Evolutionary conservation across 2,329 filamentous ascomycete species (phyloP).

Genomic region (Fusarium siculi): DNA sequence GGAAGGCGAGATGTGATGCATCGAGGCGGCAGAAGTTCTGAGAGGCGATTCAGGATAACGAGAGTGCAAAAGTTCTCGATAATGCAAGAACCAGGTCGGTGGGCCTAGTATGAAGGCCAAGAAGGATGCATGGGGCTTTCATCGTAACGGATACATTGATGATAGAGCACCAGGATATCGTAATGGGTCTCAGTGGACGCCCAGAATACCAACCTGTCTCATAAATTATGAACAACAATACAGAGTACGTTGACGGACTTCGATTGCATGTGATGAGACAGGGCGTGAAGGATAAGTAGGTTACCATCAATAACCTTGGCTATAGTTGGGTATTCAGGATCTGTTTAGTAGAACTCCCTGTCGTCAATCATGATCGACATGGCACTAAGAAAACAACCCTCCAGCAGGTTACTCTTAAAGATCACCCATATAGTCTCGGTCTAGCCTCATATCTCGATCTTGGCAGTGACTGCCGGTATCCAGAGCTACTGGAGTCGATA

Average conservation of each 20-base stretch:
- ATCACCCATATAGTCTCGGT: neutral
- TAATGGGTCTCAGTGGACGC: neutral
- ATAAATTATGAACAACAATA: neutral
- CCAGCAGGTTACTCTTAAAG: neutral
- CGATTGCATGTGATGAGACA: slow-evolving; percentile 1
- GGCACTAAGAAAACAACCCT: neutral
- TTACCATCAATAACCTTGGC: neutral
- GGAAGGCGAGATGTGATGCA: slow-evolving; percentile 35
- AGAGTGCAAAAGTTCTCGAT: slow-evolving; percentile 40
- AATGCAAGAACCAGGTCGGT: slow-evolving; percentile 12
- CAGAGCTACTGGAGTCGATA: neutral
- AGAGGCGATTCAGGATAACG: slow-evolving; percentile 6
- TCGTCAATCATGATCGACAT: slow-evolving; percentile 24
- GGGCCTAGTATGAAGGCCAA: slow-evolving; percentile 6
- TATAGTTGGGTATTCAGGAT: neutral
- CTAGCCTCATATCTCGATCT: neutral
- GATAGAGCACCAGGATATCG: slow-evolving; percentile 18
- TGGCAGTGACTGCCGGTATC: neutral
- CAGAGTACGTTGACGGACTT: neutral
- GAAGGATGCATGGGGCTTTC: slow-evolving; percentile 20
- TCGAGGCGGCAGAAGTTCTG: slow-evolving; percentile 1
- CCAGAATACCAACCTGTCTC: neutral
- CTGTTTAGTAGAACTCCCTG: neutral
- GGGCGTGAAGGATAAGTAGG: neutral
- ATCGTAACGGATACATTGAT: slow-evolving; percentile 15